phyloP scores from a whole-genome alignment of 176 grass and related monocot species.

The Rhynchospora pubera region DNA sequence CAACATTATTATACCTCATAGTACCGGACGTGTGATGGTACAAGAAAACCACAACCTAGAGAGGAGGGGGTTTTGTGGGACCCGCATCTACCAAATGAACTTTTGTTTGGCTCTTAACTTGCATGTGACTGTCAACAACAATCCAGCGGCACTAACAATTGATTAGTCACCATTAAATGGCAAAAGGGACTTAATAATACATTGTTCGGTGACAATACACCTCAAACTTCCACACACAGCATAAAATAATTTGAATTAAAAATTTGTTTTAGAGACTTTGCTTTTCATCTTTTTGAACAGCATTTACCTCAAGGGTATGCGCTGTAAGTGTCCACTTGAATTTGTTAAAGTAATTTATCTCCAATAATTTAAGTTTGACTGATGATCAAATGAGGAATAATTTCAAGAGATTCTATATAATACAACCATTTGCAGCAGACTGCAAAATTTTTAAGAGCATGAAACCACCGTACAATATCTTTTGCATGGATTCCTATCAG shows the following conservation, averaged over 20 bases:
- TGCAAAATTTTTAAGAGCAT: neutral
- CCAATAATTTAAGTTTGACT: conserved; percentile 22
- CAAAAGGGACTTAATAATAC: conserved; percentile 18
- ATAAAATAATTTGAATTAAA: conserved; percentile 18
- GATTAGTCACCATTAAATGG: conserved; percentile 20
- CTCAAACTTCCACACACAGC: conserved; percentile 25
- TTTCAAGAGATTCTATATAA: conserved; percentile 2
- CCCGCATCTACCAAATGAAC: conserved; percentile 22
- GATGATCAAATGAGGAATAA: conserved; percentile 21
- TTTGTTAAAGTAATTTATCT: neutral
- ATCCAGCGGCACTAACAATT: conserved; percentile 22
- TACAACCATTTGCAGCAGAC: neutral
- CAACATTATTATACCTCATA: too few relatives aligned
- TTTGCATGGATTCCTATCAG: neutral
- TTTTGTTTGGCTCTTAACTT: conserved; percentile 25
- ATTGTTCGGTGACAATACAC: conserved; percentile 25
- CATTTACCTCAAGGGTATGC: neutral
- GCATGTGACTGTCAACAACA: conserved; percentile 29
- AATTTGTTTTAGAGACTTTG: neutral
- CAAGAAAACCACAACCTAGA: conserved; percentile 2
- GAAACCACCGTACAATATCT: neutral
- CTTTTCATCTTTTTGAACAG: conserved; percentile 15
- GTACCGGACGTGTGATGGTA: neutral
- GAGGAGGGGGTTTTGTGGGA: neutral
- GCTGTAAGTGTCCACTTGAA: conserved; percentile 13